Conservation (phyloP, 2,329 filamentous ascomycete genomes). For the Scopulariopsis brevicaulis region DNA sequence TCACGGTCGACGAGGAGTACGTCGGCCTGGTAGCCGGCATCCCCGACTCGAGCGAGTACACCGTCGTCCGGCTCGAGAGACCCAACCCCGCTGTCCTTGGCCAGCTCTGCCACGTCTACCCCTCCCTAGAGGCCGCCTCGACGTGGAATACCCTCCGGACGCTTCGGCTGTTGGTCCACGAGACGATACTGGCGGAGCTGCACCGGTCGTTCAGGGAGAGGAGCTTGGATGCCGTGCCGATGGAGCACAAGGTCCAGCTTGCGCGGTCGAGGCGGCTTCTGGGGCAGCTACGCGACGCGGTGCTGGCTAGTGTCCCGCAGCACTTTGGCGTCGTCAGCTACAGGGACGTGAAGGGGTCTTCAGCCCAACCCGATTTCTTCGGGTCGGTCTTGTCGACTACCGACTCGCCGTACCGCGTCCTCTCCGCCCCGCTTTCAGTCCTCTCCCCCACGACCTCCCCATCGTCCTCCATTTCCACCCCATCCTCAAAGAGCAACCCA, state of each 20-base stretch:
- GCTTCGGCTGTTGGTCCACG: slow-evolving; percentile 32
- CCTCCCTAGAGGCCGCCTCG: slow-evolving; percentile 29
- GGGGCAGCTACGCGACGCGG: slow-evolving; percentile 25
- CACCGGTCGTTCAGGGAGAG: slow-evolving; percentile 17
- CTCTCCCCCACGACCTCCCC: slow-evolving; percentile 12
- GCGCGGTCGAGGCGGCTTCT: slow-evolving; percentile 25
- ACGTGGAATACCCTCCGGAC: slow-evolving; percentile 36
- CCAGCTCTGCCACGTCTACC: slow-evolving; percentile 31
- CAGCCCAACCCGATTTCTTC: slow-evolving; percentile 7
- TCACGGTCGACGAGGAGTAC: slow-evolving; percentile 30
- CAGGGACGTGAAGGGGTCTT: slow-evolving; percentile 17
- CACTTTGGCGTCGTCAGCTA: slow-evolving; percentile 35
- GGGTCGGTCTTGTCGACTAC: slow-evolving; percentile 15
- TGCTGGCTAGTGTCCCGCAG: slow-evolving; percentile 35
- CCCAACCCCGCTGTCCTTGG: slow-evolving; percentile 28
- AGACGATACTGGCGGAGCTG: slow-evolving; percentile 32
- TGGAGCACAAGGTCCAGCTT: slow-evolving; percentile 20
- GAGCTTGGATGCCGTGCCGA: slow-evolving; percentile 14
- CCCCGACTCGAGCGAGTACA: slow-evolving; percentile 28
- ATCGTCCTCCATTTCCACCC: slow-evolving; percentile 9
- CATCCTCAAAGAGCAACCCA: slow-evolving; percentile 4
- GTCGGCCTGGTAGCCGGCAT: slow-evolving; percentile 24
- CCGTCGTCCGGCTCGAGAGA: slow-evolving; percentile 23
- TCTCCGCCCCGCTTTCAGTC: slow-evolving; percentile 1
- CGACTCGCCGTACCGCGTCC: slow-evolving; percentile 17